Conservation (phyloP, 108 stramenopile genomes). For the Pseudonitzschia multistriata region DNA sequence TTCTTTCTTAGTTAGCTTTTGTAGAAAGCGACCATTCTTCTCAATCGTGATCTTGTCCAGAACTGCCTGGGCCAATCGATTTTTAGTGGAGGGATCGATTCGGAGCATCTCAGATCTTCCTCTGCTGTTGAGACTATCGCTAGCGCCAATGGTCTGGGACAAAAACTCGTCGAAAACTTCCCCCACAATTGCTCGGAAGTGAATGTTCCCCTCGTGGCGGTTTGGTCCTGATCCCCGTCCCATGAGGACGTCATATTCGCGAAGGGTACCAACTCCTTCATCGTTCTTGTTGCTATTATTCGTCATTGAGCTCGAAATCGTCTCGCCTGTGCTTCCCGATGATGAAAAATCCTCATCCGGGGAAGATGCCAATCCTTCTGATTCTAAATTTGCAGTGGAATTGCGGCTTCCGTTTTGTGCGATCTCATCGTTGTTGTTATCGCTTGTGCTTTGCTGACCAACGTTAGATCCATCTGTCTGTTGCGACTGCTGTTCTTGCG, state of each 20-base stretch:
- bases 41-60: constrained; percentile 8
- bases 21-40: constrained; percentile 11
- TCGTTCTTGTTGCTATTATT: not conserved
- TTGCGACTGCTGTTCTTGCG: too few relatives aligned
- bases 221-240: constrained; percentile 16
- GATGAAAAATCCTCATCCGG: too few relatives aligned
- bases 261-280: not conserved
- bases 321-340: too few relatives aligned
- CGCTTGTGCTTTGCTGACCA: too few relatives aligned
- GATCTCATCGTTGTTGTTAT: too few relatives aligned
- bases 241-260: constrained; percentile 12
- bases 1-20: constrained; percentile 4
- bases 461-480: too few relatives aligned
- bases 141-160: not conserved
- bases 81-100: constrained; percentile 12
- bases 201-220: constrained; percentile 9
- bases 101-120: not conserved
- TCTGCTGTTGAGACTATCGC: not conserved
- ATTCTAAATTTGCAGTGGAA: too few relatives aligned
- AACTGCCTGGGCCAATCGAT: constrained; percentile 9
- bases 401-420: too few relatives aligned
- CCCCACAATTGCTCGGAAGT: constrained; percentile 12
- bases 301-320: too few relatives aligned
- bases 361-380: too few relatives aligned
- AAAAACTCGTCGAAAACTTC: constrained; percentile 6